Evolutionary conservation across 2,329 filamentous ascomycete species (phyloP), one percentile per base, ranked within the genome.

Genomic region (Paecilomyces niveus): DNA sequence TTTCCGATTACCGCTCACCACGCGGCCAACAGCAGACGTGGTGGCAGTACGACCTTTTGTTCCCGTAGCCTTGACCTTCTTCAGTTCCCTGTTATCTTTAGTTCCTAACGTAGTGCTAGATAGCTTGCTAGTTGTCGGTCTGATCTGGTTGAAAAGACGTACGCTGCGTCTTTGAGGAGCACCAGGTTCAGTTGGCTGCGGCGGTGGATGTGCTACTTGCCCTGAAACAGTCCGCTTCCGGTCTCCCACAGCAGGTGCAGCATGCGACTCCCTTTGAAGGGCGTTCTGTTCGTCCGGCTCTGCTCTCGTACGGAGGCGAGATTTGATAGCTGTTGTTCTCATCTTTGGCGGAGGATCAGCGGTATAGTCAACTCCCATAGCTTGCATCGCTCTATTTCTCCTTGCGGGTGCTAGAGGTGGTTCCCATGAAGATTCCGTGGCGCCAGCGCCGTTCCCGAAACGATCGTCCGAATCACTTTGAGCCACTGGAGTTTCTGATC

Each of bases 201-300:
- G 62, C 74, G 78, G 61, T 74, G 83, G 54, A 83, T 76, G 71
- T 35, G 75, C 75, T 51, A 80, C 77, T 65, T 96, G 90, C 3
- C 93, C 93, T 49, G 93, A 96, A n/a, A 96, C 84, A 1, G 92
- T 97, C 65, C 93, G 86, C 76, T 97, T 97, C 71, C 92, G 85
- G 60, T 92, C 89, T 13, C 80, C 72, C 61, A 61, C 78, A 64
- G 62, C 75, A 57, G 69, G 65, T 54, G 67, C 68, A 56, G 67
- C 67, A 35, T 67, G 65, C 33, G 67, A 54, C 26, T 74, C 72
- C 55, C 67, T 68, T 33, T 74, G 70, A n/a, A 63, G 64, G 26
- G 68, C 49, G n/a, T 63, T 52, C 61, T 58, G 77, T 67, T 76
- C 78, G 69, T 74, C 77, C 29, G 70, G 57, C 32, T 75, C 73